Conservation (phyloP, 202 grass and related monocot species). For the Carex sylvatica region DNA sequence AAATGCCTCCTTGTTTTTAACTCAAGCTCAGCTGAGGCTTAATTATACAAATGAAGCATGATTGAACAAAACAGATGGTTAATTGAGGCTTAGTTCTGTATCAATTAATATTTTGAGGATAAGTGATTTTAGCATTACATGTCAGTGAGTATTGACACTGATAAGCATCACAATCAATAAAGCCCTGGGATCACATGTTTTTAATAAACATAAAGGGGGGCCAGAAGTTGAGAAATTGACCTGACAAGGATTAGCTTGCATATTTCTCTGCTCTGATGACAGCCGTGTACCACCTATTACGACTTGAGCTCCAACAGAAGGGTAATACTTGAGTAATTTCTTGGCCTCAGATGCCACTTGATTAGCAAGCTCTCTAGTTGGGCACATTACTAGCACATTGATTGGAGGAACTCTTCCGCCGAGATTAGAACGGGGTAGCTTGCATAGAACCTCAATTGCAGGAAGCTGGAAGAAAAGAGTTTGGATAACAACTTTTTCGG, state of each 20-base stretch:
- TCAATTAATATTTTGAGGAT: not conserved
- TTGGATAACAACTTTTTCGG: constrained; percentile 9
- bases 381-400: constrained; percentile 88
- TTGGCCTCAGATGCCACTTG: constrained; percentile 85
- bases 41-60: not conserved
- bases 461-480: constrained; percentile 75
- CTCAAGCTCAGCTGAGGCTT: not conserved
- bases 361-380: constrained; percentile 85
- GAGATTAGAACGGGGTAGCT: constrained; percentile 40
- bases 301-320: constrained; percentile 66
- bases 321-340: constrained; percentile 93
- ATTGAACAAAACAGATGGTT: not conserved
- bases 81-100: constrained; percentile 10
- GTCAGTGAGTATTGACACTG: not conserved
- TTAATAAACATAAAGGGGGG: not conserved
- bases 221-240: constrained; percentile 31
- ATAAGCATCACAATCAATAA: not conserved
- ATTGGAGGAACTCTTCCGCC: constrained; percentile 46
- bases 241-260: constrained; percentile 86
- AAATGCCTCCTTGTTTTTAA: not conserved
- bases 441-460: constrained; percentile 72
- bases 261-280: constrained; percentile 69
- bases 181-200: not conserved
- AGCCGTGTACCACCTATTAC: constrained; percentile 86
- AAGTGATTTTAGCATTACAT: constrained; percentile 10